Base-by-base conservation (phyloP, 1,284 basidiomycete genomes). In the Puccinia polysora region DNA sequence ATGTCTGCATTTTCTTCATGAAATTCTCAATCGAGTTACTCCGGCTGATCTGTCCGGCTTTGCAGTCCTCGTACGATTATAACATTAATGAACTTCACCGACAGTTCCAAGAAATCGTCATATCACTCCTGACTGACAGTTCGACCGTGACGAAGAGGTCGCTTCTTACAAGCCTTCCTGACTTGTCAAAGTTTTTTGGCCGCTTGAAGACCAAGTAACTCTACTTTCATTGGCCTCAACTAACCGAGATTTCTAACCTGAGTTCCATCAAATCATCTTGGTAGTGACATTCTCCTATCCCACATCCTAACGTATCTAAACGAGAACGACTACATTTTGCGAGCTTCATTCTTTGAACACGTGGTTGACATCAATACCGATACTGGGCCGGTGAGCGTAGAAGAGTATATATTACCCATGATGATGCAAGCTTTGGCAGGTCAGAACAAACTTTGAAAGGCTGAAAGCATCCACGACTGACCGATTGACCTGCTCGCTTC, bases 251-350 rank as follows among this genome's bases (percentile, higher is more conserved):
- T 68, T 67, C 34, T 67, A 40, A 56, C 36, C 30, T 36, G 10
- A 25, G 40, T 34, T 56, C 5, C 10, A 34, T 43, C 49, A 5
- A 34, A 28, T 64, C 32, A 23, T n/a, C 30, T 45, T 49, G 58
- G 8, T 38, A 73, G 70, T 81, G 94, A 98, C 76, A 89, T 95
- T 2, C 83, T 99, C 5, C 83, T 98, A 23, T 93, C 91, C 76
- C 94, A 98, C 79, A 95, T 98, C 88, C 94, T 98, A 79, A 98
- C 96, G 0, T 98, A 97, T 78, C 84, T 98, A 76, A 98, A 98
- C 78, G 94, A 97, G 77, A 91, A 96, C 78, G 79, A 81, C 36
- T 97, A 95, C 94, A 81, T 89, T 25, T 81, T 98, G 53, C 84
- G 96, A 1, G 86, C 88, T 75, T 90, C 91, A 0, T 97, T 98